Conservation (phyloP, 1,139 yeast genomes). For the Sugiyamaella castrensis region DNA sequence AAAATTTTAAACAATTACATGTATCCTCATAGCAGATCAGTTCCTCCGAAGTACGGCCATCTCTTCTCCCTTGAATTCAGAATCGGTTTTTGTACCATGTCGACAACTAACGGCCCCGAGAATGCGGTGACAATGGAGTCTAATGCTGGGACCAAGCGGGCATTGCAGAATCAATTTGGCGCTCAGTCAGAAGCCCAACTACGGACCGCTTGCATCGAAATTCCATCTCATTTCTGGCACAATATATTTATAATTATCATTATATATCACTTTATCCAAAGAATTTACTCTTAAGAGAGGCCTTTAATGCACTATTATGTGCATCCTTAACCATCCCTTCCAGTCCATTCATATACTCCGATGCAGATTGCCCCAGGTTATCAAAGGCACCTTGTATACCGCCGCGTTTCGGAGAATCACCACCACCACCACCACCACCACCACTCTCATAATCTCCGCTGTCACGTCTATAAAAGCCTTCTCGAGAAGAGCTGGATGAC, state of each 20-base stretch:
- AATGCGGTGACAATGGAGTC: no score
- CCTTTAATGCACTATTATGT: slow-evolving; percentile 30
- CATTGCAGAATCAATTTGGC: no score
- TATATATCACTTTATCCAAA: slow-evolving; percentile 18
- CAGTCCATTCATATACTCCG: slow-evolving; percentile 32
- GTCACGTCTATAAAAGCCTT: background rate
- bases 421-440: no score
- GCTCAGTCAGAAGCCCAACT: no score
- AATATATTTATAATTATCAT: no score
- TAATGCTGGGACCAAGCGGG: no score
- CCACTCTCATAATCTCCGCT: background rate
- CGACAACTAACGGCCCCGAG: no score
- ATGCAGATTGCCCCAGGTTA: slow-evolving; percentile 34
- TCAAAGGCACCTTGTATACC: slow-evolving; percentile 33
- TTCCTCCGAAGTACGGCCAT: no score
- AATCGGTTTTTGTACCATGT: no score
- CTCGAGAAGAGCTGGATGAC: slow-evolving; percentile 5
- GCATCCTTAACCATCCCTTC: slow-evolving; percentile 31
- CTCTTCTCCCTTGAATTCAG: no score
- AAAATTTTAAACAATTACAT: background rate
- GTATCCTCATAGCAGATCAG: background rate
- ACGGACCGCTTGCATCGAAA: no score
- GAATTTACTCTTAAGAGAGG: slow-evolving; percentile 34
- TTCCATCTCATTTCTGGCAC: no score
- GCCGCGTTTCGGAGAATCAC: slow-evolving; percentile 23